Percentiles rank a stretch among this genome's conserved stretches.
phyloP scores from a whole-genome alignment of 163 green algal species.

The Chloroidium sp. region DNA sequence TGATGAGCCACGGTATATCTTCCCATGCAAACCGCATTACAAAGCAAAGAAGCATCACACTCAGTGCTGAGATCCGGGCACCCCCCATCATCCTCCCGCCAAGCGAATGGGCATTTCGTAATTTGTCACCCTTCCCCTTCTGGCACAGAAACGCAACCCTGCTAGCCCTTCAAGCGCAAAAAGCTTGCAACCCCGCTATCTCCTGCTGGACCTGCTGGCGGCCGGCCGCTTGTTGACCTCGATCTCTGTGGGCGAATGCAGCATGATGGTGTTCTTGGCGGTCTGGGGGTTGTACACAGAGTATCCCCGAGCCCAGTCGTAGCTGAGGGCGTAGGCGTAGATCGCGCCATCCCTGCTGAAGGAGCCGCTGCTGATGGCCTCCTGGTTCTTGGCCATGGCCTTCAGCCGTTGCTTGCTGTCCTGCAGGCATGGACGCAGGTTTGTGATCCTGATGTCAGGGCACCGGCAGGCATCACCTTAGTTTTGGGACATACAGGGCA shows the following conservation, averaged over 20 bases:
- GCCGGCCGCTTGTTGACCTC: constrained; percentile 59
- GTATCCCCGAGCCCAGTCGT: constrained; percentile 88
- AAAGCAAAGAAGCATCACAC: too few relatives aligned
- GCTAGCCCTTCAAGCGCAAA: too few relatives aligned
- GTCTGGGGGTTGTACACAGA: constrained; percentile 66
- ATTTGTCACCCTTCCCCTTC: too few relatives aligned
- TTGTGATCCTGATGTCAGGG: constrained; percentile 44
- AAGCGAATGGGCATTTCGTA: too few relatives aligned
- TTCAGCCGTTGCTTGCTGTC: constrained; percentile 97
- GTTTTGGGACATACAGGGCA: neutral
- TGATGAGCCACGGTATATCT: too few relatives aligned
- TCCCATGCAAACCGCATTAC: too few relatives aligned
- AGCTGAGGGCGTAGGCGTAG: constrained; percentile 84
- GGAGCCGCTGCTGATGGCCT: constrained; percentile 55
- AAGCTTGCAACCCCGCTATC: too few relatives aligned
- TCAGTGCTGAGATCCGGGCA: too few relatives aligned
- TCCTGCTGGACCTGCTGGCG: neutral
- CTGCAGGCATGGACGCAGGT: neutral
- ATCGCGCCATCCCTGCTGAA: constrained; percentile 84
- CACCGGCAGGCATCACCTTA: neutral
- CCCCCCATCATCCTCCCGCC: too few relatives aligned
- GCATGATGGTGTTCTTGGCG: constrained; percentile 81
- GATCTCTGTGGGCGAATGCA: constrained; percentile 74
- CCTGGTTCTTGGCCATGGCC: constrained; percentile 40
- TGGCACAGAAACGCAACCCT: too few relatives aligned